phyloP scores from a whole-genome alignment of 169 alveolate species.

The Miamiensis avidus region DNA sequence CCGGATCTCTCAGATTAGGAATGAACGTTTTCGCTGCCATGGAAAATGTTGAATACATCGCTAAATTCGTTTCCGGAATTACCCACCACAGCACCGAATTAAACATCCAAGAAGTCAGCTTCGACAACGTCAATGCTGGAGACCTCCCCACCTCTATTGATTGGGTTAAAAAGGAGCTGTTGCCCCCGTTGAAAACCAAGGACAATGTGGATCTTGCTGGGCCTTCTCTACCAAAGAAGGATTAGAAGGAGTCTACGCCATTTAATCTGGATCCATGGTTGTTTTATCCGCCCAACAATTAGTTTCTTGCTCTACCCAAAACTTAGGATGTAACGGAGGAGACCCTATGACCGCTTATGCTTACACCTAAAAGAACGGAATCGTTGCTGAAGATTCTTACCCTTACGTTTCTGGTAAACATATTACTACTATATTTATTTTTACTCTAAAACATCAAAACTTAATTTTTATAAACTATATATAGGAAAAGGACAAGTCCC shows the following conservation, averaged over 20 bases:
- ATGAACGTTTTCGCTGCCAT: not conserved
- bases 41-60: not conserved
- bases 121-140: not conserved
- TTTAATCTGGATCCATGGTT: constrained; percentile 68
- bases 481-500: not conserved
- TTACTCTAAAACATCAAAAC: too few species aligned
- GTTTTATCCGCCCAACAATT: constrained; percentile 89
- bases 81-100: not conserved
- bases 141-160: constrained; percentile 29
- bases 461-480: too few species aligned
- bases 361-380: constrained; percentile 66
- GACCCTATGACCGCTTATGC: constrained; percentile 79
- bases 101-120: not conserved
- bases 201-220: constrained; percentile 91
- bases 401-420: constrained; percentile 74
- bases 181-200: constrained; percentile 61
- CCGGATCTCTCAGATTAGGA: not conserved
- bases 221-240: constrained; percentile 91
- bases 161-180: constrained; percentile 64
- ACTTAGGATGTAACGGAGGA: constrained; percentile 92
- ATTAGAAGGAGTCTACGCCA: constrained; percentile 82
- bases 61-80: not conserved
- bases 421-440: too few species aligned
- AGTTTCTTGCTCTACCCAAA: constrained; percentile 85
- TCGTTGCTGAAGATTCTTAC: constrained; percentile 55